phyloP scores from a whole-genome alignment of 1,284 basidiomycete genomes.

The Gomphus bonarii region DNA sequence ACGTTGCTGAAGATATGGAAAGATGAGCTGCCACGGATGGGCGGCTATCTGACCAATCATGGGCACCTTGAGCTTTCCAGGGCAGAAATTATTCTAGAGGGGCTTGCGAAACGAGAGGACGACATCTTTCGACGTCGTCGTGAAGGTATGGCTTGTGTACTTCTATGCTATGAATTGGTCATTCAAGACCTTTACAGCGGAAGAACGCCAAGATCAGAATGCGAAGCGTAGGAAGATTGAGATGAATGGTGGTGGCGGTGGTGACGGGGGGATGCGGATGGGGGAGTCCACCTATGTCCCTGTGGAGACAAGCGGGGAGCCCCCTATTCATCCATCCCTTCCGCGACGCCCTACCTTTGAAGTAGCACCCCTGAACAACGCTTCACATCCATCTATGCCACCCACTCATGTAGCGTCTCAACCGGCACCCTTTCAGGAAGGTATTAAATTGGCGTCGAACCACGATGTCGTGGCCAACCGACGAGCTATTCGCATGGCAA shows the following conservation, averaged over 20 bases:
- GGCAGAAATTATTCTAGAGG: constrained; percentile 92
- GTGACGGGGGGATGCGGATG: constrained; percentile 18
- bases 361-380: constrained; percentile 23
- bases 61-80: constrained; percentile 81
- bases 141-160: constrained; percentile 58
- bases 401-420: constrained; percentile 17
- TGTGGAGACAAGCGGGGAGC: constrained; percentile 4
- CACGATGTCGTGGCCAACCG: constrained; percentile 83
- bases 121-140: constrained; percentile 90
- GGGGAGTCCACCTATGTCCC: constrained; percentile 6
- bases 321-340: constrained; percentile 35
- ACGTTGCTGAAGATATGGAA: constrained; percentile 95
- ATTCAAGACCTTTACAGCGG: constrained; percentile 42
- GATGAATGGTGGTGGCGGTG: constrained; percentile 41
- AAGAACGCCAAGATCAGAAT: constrained; percentile 87
- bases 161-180: not conserved
- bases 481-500: constrained; percentile 86
- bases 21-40: constrained; percentile 86
- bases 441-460: constrained; percentile 39
- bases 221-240: constrained; percentile 83
- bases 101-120: constrained; percentile 86
- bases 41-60: constrained; percentile 93
- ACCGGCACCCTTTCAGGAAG: not conserved
- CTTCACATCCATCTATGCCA: constrained; percentile 57
- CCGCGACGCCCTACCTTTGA: constrained; percentile 43